Evolutionary conservation across 176 grass and related monocot genomes (phyloP).

Genomic region (Hsuehochloa calcarea): DNA sequence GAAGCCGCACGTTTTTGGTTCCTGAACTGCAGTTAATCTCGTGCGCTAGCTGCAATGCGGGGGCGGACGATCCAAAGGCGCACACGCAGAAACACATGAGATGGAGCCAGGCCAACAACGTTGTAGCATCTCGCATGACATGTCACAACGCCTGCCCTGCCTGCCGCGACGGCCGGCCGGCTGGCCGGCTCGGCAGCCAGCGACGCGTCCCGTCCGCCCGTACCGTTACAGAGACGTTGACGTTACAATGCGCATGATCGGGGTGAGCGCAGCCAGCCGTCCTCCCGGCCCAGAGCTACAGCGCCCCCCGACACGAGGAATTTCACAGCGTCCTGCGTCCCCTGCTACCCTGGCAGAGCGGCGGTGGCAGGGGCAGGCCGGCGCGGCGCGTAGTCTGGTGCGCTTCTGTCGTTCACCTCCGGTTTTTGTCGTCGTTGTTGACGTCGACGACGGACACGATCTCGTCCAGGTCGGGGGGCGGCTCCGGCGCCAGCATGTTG

Average conservation of each 20-base stretch:
- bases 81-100: neutral
- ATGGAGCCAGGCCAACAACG: neutral
- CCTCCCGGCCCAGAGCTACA: neutral
- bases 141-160: slow-evolving; percentile 9
- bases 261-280: neutral
- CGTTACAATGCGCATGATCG: neutral
- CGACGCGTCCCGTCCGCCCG: slow-evolving; percentile 20
- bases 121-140: slow-evolving; percentile 23
- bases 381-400: slow-evolving; percentile 18
- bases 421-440: neutral
- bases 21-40: too few relatives aligned
- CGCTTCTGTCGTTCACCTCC: neutral
- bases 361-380: neutral
- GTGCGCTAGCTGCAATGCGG: neutral
- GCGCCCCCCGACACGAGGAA: slow-evolving; percentile 23
- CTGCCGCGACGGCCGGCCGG: neutral
- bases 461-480: neutral
- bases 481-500: neutral
- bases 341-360: too few relatives aligned
- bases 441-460: slow-evolving; percentile 23
- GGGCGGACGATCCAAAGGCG: neutral
- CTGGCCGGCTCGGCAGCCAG: neutral
- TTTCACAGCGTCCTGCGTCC: slow-evolving; percentile 16
- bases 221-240: slow-evolving; percentile 20
- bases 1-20: neutral